A percentile compares a stretch with the other conserved stretches of the same genome.
phyloP scores from a whole-genome alignment of 495 filamentous ascomycete genomes.

The Hyaloscypha hepaticicola region DNA sequence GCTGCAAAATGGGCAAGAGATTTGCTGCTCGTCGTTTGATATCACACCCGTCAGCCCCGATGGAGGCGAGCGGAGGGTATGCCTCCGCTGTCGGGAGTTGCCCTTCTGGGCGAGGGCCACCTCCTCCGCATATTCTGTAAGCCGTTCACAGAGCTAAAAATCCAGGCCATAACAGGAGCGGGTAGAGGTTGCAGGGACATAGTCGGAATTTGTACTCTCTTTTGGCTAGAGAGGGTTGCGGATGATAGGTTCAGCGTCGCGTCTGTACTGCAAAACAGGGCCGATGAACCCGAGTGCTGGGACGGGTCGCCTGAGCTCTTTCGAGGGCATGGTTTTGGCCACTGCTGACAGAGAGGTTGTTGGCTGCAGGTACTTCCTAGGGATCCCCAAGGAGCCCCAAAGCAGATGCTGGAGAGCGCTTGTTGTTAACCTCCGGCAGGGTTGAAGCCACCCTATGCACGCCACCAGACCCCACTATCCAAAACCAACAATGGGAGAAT shows the following conservation, averaged over 20 bases:
- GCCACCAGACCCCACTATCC: not conserved
- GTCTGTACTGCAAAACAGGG: not conserved
- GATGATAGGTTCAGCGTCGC: not conserved
- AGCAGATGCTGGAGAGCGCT: not conserved
- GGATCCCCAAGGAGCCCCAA: not conserved
- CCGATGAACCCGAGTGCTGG: constrained; percentile 4
- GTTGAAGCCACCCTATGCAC: not conserved
- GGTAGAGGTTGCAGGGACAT: not conserved
- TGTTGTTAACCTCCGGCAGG: not conserved
- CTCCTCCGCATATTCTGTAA: constrained; percentile 3
- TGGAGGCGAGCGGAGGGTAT: constrained; percentile 7
- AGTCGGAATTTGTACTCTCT: not conserved
- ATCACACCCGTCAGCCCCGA: not conserved
- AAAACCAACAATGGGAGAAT: not conserved
- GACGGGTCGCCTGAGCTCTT: not conserved
- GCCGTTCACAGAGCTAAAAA: not conserved
- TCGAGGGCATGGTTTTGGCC: not conserved
- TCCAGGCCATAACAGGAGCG: constrained; percentile 2
- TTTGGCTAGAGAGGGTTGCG: not conserved
- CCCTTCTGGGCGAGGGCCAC: not conserved
- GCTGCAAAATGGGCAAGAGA: not conserved
- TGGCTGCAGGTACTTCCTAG: not conserved
- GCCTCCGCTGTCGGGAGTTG: not conserved
- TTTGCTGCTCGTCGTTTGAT: not conserved
- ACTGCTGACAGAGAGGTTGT: not conserved